Base-by-base conservation (phyloP, 352 stramenopile genomes). In the Aphanomyces invadans region DNA sequence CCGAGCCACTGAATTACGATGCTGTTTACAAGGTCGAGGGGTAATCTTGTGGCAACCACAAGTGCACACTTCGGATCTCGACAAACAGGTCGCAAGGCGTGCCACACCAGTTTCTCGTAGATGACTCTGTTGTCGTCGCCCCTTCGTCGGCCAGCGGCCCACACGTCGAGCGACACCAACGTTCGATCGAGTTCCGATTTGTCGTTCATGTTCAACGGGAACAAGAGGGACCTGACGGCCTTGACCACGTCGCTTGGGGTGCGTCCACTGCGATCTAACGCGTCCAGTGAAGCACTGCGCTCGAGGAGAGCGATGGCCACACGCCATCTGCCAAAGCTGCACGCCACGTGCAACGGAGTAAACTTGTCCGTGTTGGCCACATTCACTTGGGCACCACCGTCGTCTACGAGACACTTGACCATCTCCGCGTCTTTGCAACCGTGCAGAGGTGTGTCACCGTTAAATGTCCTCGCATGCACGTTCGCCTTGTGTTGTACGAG, bases 271-370 rank as follows among this genome's bases (percentile, higher is more conserved):
- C 21, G 11, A 23, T 67, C 60, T 39, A 11, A n/a, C 2, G 9
- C 15, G 49, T 67, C 44, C 4, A 51, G n/a, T 9, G n/a, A 10
- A 1, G 60, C 60, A n/a, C 31, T 25, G n/a, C 33, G 29, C 29
- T 7, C 29, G 21, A 67, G 49, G 3, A 67, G 60, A 9, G 48
- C 60, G 3, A 33, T 5, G 28, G 44, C 25, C n/a, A 67, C 32
- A 4, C 15, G 17, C 60, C 60, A 67, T 19, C 60, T 39, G 7
- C 60, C 60, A 67, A 59, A 67, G 25, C 60, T 67, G 10, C 38
- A 44, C 3, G 60, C 60, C 11, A 67, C 5, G 33, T 67, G 60
- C 15, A 67, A 25, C 7, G 60, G 60, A 11, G 60, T 60, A 38
- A 28, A 38, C 38, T 51, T 28, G 33, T 51, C 25, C 19, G n/a